phyloP scores from a whole-genome alignment of 1,284 basidiomycete species.

The Ganoderma lucidum region DNA sequence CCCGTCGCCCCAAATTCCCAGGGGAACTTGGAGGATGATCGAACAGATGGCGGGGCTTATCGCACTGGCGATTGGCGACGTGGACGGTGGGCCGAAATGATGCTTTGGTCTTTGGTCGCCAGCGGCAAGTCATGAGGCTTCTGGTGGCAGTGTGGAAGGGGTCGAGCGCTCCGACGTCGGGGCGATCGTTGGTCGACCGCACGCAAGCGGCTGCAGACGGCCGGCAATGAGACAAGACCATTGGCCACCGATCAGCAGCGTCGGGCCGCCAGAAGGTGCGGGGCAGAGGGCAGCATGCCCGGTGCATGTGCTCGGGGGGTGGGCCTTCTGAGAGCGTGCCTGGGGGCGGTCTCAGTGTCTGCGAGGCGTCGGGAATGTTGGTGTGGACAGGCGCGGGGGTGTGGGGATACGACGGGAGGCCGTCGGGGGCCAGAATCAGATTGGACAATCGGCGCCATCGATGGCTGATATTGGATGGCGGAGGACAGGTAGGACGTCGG shows the following conservation, averaged over 20 bases:
- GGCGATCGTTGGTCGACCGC: constrained; percentile 15
- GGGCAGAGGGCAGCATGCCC: constrained; percentile 17
- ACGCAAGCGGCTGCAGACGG: constrained; percentile 3
- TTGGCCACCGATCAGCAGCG: constrained; percentile 2
- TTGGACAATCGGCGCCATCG: constrained; percentile 23
- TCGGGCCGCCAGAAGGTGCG: constrained; percentile 16
- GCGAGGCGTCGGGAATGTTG: constrained; percentile 22
- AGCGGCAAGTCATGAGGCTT: constrained; percentile 25
- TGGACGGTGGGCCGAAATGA: neutral
- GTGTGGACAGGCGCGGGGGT: constrained; percentile 1
- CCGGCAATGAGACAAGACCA: neutral
- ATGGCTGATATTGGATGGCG: constrained; percentile 24
- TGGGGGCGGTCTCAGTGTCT: constrained; percentile 10
- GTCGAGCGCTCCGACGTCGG: constrained; percentile 31
- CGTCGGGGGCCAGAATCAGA: constrained; percentile 12
- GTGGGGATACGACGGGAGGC: constrained; percentile 2
- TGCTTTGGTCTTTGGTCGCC: neutral
- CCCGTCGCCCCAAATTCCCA: neutral
- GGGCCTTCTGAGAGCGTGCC: constrained; percentile 16
- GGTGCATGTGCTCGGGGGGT: neutral
- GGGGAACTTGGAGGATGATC: neutral
- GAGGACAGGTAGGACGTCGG: constrained; percentile 20
- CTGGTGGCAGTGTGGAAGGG: constrained; percentile 20
- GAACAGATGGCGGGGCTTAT: neutral
- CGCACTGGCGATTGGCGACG: neutral